phyloP scores from a whole-genome alignment of 805 yeast species.

The Vanderwaltozyma tropicalis region DNA sequence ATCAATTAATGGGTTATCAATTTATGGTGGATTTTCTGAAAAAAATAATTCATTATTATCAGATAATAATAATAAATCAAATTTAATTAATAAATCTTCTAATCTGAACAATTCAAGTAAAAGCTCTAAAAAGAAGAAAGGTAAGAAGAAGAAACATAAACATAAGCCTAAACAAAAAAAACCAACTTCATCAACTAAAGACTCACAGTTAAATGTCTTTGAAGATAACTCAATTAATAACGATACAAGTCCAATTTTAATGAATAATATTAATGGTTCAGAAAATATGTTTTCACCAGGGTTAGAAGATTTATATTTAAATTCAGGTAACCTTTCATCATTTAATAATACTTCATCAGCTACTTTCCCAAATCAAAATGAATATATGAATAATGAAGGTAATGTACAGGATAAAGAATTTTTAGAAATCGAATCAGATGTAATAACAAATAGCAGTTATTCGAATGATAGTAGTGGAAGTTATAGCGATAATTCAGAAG shows the following conservation, averaged over 20 bases:
- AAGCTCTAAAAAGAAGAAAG: neutral
- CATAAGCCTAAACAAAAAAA: neutral
- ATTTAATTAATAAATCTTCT: too few relatives aligned
- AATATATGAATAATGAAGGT: neutral
- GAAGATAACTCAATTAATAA: neutral
- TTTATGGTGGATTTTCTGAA: conserved; percentile 18
- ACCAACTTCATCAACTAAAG: neutral
- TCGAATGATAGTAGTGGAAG: neutral
- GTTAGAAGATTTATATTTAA: conserved; percentile 2
- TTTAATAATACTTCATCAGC: neutral
- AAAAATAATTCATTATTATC: conserved; percentile 3
- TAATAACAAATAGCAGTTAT: neutral
- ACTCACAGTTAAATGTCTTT: neutral
- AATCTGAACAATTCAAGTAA: neutral
- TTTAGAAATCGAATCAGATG: neutral
- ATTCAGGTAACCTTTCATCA: neutral
- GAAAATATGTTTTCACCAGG: conserved; percentile 2
- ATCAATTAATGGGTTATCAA: conserved; percentile 21
- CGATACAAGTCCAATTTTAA: neutral
- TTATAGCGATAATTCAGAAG: neutral
- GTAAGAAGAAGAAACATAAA: conserved; percentile 1
- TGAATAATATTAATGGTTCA: neutral
- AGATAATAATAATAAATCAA: conserved; percentile 1
- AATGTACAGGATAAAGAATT: neutral
- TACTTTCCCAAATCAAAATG: too few relatives aligned